Evolutionary conservation across 2,329 filamentous ascomycete genomes (phyloP).

Genomic region (Eutypa lata): DNA sequence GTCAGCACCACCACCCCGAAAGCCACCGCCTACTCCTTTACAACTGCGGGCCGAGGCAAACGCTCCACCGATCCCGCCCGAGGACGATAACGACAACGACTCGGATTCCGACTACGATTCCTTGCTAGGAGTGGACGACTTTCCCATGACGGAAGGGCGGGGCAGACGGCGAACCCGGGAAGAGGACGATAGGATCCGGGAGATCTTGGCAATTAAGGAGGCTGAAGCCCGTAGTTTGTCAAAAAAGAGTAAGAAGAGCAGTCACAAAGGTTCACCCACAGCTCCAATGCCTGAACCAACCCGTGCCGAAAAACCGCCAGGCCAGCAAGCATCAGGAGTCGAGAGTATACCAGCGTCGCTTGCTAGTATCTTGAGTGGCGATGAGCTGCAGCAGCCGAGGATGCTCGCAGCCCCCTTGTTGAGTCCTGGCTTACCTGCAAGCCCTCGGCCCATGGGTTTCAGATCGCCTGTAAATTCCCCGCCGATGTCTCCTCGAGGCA

Average conservation of each 20-base stretch:
- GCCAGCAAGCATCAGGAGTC: slow-evolving; percentile 31
- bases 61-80: slow-evolving; percentile 28
- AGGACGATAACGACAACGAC: slow-evolving; percentile 62
- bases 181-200: slow-evolving; percentile 79
- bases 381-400: slow-evolving; percentile 24
- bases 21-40: slow-evolving; percentile 80
- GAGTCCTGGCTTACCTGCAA: slow-evolving; percentile 59
- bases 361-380: slow-evolving; percentile 47
- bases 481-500: slow-evolving; percentile 62
- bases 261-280: slow-evolving; percentile 45
- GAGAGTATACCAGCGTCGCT: slow-evolving; percentile 47
- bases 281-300: slow-evolving; percentile 29
- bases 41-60: slow-evolving; percentile 56
- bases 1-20: slow-evolving; percentile 64
- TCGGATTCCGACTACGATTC: slow-evolving; percentile 84
- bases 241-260: slow-evolving; percentile 64
- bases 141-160: slow-evolving; percentile 55
- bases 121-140: slow-evolving; percentile 65
- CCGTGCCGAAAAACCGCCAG: slow-evolving; percentile 29
- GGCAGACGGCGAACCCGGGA: slow-evolving; percentile 82
- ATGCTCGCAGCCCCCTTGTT: slow-evolving; percentile 43
- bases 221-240: slow-evolving; percentile 69
- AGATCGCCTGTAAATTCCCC: slow-evolving; percentile 58
- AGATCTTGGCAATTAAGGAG: slow-evolving; percentile 63
- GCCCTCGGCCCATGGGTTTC: slow-evolving; percentile 55